phyloP scores from a whole-genome alignment of 352 stramenopile genomes.

The Pythium brassicae region DNA sequence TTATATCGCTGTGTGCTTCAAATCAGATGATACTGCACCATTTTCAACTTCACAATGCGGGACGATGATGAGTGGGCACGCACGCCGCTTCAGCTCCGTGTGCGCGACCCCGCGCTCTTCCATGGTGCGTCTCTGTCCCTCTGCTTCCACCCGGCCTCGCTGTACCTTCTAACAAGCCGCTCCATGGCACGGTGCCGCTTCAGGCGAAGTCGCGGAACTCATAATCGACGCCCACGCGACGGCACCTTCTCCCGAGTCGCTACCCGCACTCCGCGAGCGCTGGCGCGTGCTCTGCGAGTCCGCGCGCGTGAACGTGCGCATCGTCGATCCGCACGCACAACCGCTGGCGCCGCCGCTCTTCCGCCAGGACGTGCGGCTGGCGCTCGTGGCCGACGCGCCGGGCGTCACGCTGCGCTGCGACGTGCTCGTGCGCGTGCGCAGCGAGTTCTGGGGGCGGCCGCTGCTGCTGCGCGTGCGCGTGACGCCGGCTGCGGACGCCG shows the following conservation, averaged over 20 bases:
- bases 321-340: constrained; percentile 21
- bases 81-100: constrained; percentile 41
- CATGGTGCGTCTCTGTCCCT: constrained; percentile 29
- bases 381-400: constrained; percentile 17
- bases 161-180: too few species aligned
- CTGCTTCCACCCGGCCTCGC: neutral
- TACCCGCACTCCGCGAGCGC: constrained; percentile 17
- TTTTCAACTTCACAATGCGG: too few species aligned
- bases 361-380: constrained; percentile 52
- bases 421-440: constrained; percentile 56
- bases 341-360: constrained; percentile 36
- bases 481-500: constrained; percentile 22
- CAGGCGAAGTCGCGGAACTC: constrained; percentile 45
- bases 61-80: constrained; percentile 53
- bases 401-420: constrained; percentile 28
- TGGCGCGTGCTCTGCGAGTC: constrained; percentile 42
- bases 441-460: constrained; percentile 52
- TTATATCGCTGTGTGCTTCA: too few species aligned
- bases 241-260: neutral
- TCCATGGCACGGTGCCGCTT: too few species aligned
- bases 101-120: constrained; percentile 57
- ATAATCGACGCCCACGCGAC: constrained; percentile 28
- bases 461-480: constrained; percentile 51
- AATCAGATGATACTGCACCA: too few species aligned
- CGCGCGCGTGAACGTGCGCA: constrained; percentile 45